These are phyloP conservation scores for Pyrus communis DNA, from an alignment of 306 rosid genomes.

Conservation along the genomic window DNA sequence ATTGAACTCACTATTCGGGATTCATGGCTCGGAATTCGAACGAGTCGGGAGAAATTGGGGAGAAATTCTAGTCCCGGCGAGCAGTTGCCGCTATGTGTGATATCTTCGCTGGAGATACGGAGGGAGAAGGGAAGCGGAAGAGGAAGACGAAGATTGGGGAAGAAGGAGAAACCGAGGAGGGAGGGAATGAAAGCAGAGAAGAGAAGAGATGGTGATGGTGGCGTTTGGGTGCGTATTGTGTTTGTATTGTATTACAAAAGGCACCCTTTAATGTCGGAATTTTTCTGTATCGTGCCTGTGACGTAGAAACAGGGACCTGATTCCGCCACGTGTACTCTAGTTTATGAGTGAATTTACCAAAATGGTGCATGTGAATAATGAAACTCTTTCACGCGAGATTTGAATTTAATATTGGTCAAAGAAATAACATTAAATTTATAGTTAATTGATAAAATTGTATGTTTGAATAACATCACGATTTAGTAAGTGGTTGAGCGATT, in stretches of 20 bases:
- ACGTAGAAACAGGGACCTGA: constrained; percentile 24
- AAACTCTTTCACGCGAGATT: too few relatives aligned
- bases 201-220: not conserved
- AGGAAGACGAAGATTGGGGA: not conserved
- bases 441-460: too few relatives aligned
- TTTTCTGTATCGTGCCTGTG: constrained; percentile 26
- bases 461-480: too few relatives aligned
- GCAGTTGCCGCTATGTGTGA: not conserved
- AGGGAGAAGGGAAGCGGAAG: not conserved
- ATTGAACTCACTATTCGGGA: constrained; percentile 85
- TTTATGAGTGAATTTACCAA: not conserved
- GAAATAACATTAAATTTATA: too few relatives aligned
- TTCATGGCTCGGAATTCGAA: constrained; percentile 50
- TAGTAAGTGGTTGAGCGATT: too few relatives aligned
- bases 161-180: constrained; percentile 29
- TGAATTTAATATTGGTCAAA: too few relatives aligned
- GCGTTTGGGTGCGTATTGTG: constrained; percentile 15
- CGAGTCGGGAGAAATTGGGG: constrained; percentile 9
- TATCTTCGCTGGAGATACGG: constrained; percentile 37
- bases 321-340: constrained; percentile 35
- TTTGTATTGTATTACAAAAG: constrained; percentile 16
- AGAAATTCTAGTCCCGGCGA: constrained; percentile 23
- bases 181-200: not conserved
- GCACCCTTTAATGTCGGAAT: constrained; percentile 34
- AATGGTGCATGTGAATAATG: not conserved